Conservation (phyloP, 2,329 filamentous ascomycete genomes). For the Calonectria multiphialidica region DNA sequence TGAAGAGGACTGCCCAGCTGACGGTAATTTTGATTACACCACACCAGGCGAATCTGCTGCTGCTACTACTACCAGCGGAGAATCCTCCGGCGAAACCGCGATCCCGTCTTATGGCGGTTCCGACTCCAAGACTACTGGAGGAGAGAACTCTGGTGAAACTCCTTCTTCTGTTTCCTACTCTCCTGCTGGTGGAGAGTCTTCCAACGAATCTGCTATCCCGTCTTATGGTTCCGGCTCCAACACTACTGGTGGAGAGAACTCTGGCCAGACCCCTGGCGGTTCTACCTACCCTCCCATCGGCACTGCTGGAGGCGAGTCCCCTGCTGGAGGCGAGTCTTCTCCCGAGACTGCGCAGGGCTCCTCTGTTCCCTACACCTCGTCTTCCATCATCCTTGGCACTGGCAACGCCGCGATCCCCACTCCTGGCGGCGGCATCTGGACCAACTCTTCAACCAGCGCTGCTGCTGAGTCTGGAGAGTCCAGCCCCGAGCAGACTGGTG, state of each 20-base stretch:
- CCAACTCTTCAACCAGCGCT: not conserved
- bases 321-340: conserved; percentile 18
- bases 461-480: conserved; percentile 1
- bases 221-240: not conserved
- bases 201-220: not conserved
- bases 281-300: conserved; percentile 14
- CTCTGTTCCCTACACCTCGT: not conserved
- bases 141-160: not conserved
- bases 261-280: conserved; percentile 18
- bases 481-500: conserved; percentile 15
- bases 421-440: not conserved
- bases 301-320: conserved; percentile 16
- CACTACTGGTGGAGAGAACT: conserved; percentile 1
- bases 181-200: not conserved
- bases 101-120: conserved; percentile 3
- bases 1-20: conserved; percentile 24
- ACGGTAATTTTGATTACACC: conserved; percentile 18
- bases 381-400: conserved; percentile 28
- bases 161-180: not conserved
- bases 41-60: not conserved
- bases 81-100: conserved; percentile 1
- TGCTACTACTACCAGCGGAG: not conserved
- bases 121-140: conserved; percentile 2
- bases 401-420: conserved; percentile 15
- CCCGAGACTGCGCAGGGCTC: conserved; percentile 13